A percentile compares a stretch with the other conserved stretches of the same genome.
Conservation (phyloP, 208 protist genomes). For the Spironucleus salmonicida region DNA sequence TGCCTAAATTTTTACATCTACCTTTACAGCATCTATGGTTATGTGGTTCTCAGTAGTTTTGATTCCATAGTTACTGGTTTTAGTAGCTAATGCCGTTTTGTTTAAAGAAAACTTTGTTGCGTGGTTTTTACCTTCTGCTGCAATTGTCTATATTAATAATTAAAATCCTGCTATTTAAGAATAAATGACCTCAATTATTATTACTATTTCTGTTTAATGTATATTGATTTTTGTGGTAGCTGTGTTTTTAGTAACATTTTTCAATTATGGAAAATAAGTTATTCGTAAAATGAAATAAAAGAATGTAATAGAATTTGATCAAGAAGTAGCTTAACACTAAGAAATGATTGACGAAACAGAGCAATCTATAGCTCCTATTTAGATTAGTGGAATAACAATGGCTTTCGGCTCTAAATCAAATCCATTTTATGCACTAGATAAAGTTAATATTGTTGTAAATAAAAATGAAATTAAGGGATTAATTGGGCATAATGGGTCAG, state of each 20-base stretch:
- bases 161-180: too few relatives aligned
- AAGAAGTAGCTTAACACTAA: neutral
- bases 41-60: constrained; percentile 17
- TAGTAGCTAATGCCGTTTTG: neutral
- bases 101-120: neutral
- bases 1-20: neutral
- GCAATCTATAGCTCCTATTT: neutral
- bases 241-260: neutral
- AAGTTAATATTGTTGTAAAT: neutral
- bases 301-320: neutral
- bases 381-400: neutral
- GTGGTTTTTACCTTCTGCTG: neutral
- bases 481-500: neutral
- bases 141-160: neutral
- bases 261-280: constrained; percentile 12
- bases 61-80: neutral
- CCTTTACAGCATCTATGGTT: neutral
- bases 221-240: neutral
- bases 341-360: neutral
- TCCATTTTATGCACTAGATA: neutral
- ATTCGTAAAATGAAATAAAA: neutral
- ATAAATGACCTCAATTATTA: neutral
- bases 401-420: neutral
- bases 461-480: neutral
- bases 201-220: neutral